Conservation (phyloP, 2,329 filamentous ascomycete species). For the Pseudogymnoascus sp. region DNA sequence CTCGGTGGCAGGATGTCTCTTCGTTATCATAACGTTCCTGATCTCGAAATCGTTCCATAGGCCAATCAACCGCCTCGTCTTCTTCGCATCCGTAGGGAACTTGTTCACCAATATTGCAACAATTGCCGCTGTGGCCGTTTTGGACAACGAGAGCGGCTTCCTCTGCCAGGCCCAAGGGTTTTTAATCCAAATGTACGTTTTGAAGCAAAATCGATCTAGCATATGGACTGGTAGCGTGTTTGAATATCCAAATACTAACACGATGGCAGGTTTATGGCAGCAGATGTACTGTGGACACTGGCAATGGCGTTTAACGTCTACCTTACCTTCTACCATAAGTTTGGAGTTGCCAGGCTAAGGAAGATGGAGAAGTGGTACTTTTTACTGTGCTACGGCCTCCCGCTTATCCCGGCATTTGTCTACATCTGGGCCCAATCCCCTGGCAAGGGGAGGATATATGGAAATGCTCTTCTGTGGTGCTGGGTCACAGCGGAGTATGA, state of each 20-base stretch:
- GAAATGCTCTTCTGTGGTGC: constrained; percentile 72
- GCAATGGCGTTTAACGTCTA: constrained; percentile 82
- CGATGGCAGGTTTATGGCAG: constrained; percentile 60
- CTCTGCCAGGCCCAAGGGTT: constrained; percentile 66
- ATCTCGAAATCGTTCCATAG: constrained; percentile 64
- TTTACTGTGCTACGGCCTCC: constrained; percentile 62
- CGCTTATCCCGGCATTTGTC: constrained; percentile 58
- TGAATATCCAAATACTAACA: constrained; percentile 7
- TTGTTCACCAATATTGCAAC: constrained; percentile 70
- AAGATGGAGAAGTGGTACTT: constrained; percentile 65
- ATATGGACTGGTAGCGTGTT: not conserved
- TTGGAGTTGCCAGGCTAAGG: constrained; percentile 54
- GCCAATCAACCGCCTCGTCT: constrained; percentile 78
- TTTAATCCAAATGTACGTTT: constrained; percentile 69
- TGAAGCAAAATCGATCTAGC: not conserved
- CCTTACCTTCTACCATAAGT: constrained; percentile 70
- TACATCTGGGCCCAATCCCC: constrained; percentile 56
- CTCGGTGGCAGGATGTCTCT: constrained; percentile 60
- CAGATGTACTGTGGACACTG: constrained; percentile 68
- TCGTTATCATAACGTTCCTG: constrained; percentile 65
- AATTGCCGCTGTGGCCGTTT: constrained; percentile 57
- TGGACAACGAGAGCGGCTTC: constrained; percentile 30
- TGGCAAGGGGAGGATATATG: constrained; percentile 56
- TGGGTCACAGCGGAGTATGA: constrained; percentile 65
- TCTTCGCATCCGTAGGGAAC: constrained; percentile 78